Evolutionary conservation across 106 monocot genomes (phyloP), one percentile per base, ranked within the genome.

Genomic region (Phalaenopsis equestris): DNA sequence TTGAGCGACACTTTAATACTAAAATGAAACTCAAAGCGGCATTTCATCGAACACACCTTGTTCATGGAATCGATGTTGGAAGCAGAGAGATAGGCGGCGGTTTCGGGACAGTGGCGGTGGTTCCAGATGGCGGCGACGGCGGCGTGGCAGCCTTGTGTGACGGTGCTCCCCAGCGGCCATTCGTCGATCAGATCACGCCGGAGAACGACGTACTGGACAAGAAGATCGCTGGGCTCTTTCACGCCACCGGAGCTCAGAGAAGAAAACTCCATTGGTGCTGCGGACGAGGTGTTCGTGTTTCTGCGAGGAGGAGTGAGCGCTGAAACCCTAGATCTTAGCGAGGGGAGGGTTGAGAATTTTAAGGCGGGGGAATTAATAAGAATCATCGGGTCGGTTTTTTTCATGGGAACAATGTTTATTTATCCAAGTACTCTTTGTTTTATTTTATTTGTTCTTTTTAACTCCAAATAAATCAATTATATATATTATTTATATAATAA

Each of bases 151-250:
- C 92, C 94, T 84, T 99, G 92, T 1, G 92, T 85, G 36, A 99
- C 85, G 38, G 93, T 64, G 87, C 94, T 99, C 4, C 94, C 98
- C 17, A 94, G 85, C 56, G 94, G 94, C 98, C 98, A 99, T 82
- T 83, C 58, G 79, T 94, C 93, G 73, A 94, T 93, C 81, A 99
- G 89, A 78, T 93, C 94, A 38, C 98, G 92, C 19, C 98, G 89
- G 57, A 99, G 98, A n/a, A 99, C 93, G 41, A 99, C 91, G 86
- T 94, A 99, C 84, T 99, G 98, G 46, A 99, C 89, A 23, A 94
- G 8, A 75, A 87, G 84, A 72, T 92, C 92, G 11, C 72, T 76
- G 49, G 76, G 9, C 16, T 37, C 73, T 43, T 61, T 72, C 19
- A 45, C 8, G 10, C 8, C 75, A 52, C 15, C 81, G 5, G 65